Base-by-base conservation (phyloP, 306 rosid genomes). In the Canavalia gladiata region DNA sequence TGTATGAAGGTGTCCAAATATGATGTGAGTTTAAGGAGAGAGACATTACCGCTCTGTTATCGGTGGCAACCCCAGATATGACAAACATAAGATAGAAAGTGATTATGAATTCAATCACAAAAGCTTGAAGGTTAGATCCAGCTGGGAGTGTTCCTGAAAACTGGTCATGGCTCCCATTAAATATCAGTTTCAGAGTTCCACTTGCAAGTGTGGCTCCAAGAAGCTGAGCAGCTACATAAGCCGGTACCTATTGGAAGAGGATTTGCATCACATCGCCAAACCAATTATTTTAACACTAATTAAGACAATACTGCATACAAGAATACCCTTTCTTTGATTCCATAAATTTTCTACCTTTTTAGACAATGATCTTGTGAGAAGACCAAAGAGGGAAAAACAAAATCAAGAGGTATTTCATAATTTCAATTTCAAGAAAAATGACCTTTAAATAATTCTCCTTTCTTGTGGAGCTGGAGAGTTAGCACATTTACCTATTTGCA, bases 41-140 rank as follows among this genome's bases (percentile, higher is more conserved):
- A 37, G 56, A 52, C 0, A 3, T 76, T 77, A 95, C 99, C 80
- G 94, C 97, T 84, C 97, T 87, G 81, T 82, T 92, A 80, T 95
- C 99, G 0, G 98, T 90, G 39, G 97, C 87, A 13, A 95, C 93
- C 0, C 93, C 98, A 4, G 96, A 93, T 3, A 95, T 85, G 31
- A 88, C 89, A 42, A 93, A 90, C 97, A 90, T 91, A 80, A 95
- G 96, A 84, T 74, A 83, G 81, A 93, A 91, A 0, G 99, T 95
- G 90, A 89, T 88, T 31, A 95, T 86, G 84, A 90, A 95, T 72
- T 95, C 99, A 62, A 91, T 2, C n/a, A 77, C 92, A 82, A 95
- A 90, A 56, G 97, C 78, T 56, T 95, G 99, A 12, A 87, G 0
- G 8, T 84, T 1, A 12, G 94, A 52, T 0, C 93, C 99, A 33